A percentile compares a stretch with the other conserved stretches of the same genome.
Conservation (phyloP, 1,284 basidiomycete species). For the Chalciporus sp. region DNA sequence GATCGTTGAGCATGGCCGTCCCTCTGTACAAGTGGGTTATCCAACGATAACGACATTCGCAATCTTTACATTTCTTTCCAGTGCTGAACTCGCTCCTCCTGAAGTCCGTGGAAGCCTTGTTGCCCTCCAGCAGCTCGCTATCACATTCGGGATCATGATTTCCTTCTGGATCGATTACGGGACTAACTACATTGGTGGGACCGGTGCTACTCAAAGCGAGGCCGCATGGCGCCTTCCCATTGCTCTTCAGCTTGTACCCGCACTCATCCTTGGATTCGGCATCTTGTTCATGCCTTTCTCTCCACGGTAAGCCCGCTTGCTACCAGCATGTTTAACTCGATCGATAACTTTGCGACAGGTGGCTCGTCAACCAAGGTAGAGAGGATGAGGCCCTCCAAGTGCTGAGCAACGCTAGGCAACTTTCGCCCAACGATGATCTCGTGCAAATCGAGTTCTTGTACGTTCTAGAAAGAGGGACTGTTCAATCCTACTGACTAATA, state of each 20-base stretch:
- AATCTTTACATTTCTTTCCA: slow-evolving; percentile 17
- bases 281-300: slow-evolving; percentile 73
- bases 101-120: slow-evolving; percentile 84
- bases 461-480: slow-evolving; percentile 23
- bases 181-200: slow-evolving; percentile 75
- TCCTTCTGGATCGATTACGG: slow-evolving; percentile 86
- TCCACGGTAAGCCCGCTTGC: slow-evolving; percentile 47
- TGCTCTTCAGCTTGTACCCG: slow-evolving; percentile 76
- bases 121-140: slow-evolving; percentile 80
- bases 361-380: slow-evolving; percentile 71
- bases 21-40: slow-evolving; percentile 69
- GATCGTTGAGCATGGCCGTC: slow-evolving; percentile 74
- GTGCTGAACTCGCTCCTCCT: slow-evolving; percentile 73
- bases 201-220: slow-evolving; percentile 52
- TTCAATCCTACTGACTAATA: not conserved
- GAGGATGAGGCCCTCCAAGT: slow-evolving; percentile 74
- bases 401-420: slow-evolving; percentile 61
- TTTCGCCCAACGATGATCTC: slow-evolving; percentile 60
- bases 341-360: slow-evolving; percentile 41
- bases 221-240: slow-evolving; percentile 81
- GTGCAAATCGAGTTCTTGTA: slow-evolving; percentile 80
- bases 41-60: not conserved
- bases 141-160: slow-evolving; percentile 70
- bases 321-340: not conserved
- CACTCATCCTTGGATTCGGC: slow-evolving; percentile 64